Conservation (phyloP, 1,139 yeast genomes). For the Suhomyces coccinellae region DNA sequence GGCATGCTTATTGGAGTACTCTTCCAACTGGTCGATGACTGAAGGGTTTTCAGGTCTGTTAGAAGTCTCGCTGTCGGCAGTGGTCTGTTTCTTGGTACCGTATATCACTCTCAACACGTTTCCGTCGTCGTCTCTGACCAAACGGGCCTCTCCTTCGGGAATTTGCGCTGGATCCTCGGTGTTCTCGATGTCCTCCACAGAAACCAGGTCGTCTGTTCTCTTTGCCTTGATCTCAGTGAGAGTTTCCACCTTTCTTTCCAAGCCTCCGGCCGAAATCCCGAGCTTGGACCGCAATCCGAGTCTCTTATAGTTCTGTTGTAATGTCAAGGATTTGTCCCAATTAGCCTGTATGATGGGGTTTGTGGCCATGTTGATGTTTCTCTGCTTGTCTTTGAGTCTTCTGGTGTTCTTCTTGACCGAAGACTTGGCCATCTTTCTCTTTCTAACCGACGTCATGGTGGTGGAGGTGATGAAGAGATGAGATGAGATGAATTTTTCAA, state of each 20-base stretch:
- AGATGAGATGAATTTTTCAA: conserved; percentile 13
- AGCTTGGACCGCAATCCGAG: conserved; percentile 73
- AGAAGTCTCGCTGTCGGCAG: conserved; percentile 22
- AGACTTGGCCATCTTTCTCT: conserved; percentile 79
- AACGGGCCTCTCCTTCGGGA: conserved; percentile 81
- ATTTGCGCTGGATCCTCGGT: conserved; percentile 57
- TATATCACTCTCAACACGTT: conserved; percentile 69
- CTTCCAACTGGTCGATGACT: conserved; percentile 70
- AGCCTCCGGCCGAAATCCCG: conserved; percentile 68
- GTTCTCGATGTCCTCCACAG: conserved; percentile 40
- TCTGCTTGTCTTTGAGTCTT: conserved; percentile 65
- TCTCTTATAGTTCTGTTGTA: conserved; percentile 78
- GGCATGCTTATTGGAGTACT: conserved; percentile 55
- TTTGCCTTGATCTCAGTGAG: conserved; percentile 32
- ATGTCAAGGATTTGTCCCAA: conserved; percentile 84
- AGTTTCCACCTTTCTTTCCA: conserved; percentile 51
- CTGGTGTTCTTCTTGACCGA: conserved; percentile 68
- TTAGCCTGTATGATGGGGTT: conserved; percentile 84
- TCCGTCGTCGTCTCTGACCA: conserved; percentile 73
- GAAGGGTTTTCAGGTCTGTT: conserved; percentile 23
- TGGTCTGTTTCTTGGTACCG: conserved; percentile 52
- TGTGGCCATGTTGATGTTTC: conserved; percentile 60
- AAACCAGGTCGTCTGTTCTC: conserved; percentile 28
- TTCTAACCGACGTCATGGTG: conserved; percentile 76
- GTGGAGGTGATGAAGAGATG: conserved; percentile 4